These are phyloP conservation scores for Dactylellina cionopaga DNA, from an alignment of 2,329 filamentous ascomycete genomes.

Conservation along the genomic window DNA sequence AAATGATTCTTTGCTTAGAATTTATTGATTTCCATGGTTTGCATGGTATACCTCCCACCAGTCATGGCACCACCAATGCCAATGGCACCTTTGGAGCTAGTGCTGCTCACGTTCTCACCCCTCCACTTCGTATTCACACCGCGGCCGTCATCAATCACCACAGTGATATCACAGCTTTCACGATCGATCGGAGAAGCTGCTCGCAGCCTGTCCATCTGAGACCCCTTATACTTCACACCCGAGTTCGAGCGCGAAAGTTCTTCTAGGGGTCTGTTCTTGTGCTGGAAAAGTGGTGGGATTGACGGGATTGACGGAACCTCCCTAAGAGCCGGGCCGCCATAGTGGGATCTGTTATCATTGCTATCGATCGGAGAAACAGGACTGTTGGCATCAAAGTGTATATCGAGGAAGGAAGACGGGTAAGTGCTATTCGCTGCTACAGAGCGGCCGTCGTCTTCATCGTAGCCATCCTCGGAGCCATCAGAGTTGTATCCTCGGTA, in stretches of 20 bases:
- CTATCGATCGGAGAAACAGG: conserved; percentile 28
- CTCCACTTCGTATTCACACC: conserved; percentile 22
- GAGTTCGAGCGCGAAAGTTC: conserved; percentile 3
- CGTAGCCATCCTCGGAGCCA: conserved; percentile 11
- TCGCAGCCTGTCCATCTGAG: conserved; percentile 3
- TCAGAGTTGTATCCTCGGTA: conserved; percentile 29
- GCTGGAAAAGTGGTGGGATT: conserved; percentile 44
- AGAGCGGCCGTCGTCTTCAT: conserved; percentile 27
- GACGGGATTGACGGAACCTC: conserved; percentile 38
- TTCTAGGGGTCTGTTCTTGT: conserved; percentile 39
- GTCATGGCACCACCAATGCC: conserved; percentile 51
- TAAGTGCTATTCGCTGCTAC: conserved; percentile 41
- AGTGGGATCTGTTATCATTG: not conserved
- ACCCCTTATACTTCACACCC: conserved; percentile 3
- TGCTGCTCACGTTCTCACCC: conserved; percentile 20
- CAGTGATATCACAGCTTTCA: conserved; percentile 41
- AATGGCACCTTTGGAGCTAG: conserved; percentile 1
- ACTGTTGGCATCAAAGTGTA: conserved; percentile 44
- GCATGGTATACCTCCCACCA: conserved; percentile 44
- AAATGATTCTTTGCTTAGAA: conserved; percentile 17
- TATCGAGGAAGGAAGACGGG: conserved; percentile 46
- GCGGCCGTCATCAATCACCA: conserved; percentile 38
- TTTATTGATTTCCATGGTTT: conserved; percentile 50
- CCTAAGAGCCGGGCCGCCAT: conserved; percentile 4
- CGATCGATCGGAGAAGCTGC: conserved; percentile 28